Percentiles rank a stretch among this genome's conserved stretches.
Conservation (phyloP, 2,329 filamentous ascomycete species). For the Tricladium varicosporioides region DNA sequence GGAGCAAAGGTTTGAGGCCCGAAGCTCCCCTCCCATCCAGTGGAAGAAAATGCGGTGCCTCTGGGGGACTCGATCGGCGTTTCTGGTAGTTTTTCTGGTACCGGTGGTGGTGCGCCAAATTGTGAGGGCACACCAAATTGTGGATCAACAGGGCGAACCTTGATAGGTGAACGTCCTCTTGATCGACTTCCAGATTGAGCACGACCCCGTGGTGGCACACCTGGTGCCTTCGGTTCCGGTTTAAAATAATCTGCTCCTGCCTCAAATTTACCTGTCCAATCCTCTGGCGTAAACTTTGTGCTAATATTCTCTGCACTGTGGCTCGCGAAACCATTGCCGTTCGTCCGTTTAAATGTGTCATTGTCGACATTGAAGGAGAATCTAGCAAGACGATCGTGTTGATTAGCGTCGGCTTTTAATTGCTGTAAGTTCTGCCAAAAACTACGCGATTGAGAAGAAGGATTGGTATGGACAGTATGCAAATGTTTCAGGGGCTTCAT, state of each 20-base stretch:
- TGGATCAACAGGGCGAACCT: slow-evolving; percentile 21
- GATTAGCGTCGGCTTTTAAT: slow-evolving; percentile 14
- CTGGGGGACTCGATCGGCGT: slow-evolving; percentile 27
- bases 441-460: slow-evolving; percentile 12
- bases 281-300: slow-evolving; percentile 55
- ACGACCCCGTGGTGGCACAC: slow-evolving; percentile 17
- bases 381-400: slow-evolving; percentile 41
- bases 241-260: slow-evolving; percentile 32
- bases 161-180: slow-evolving; percentile 32
- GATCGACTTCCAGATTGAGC: slow-evolving; percentile 28
- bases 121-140: slow-evolving; percentile 13
- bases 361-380: slow-evolving; percentile 49
- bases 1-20: slow-evolving; percentile 33
- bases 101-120: slow-evolving; percentile 12
- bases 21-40: slow-evolving; percentile 33
- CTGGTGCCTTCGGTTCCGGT: slow-evolving; percentile 21
- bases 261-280: slow-evolving; percentile 38
- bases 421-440: slow-evolving; percentile 11
- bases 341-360: slow-evolving; percentile 39
- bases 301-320: slow-evolving; percentile 60
- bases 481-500: slow-evolving; percentile 15
- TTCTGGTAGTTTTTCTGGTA: slow-evolving; percentile 21
- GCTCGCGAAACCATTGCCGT: slow-evolving; percentile 43
- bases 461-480: slow-evolving; percentile 15
- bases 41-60: slow-evolving; percentile 30